Evolutionary conservation across 2,329 filamentous ascomycete genomes (phyloP), one percentile per base, ranked within the genome.

Genomic region (Phialemoniopsis sp.): DNA sequence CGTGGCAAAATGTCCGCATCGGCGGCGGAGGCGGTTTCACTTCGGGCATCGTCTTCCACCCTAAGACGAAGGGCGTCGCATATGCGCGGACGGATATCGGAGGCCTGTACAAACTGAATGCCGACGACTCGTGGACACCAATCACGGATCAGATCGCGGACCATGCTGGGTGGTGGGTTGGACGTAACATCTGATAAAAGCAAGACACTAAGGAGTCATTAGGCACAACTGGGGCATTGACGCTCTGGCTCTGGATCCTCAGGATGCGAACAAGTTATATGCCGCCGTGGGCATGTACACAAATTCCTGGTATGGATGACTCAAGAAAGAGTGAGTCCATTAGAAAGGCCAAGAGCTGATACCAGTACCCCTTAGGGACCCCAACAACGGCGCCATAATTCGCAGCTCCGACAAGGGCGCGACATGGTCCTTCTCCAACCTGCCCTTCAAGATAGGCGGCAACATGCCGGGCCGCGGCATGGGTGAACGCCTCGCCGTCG

Each of bases 401-500:
- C 66, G 69, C 19, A 78, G 72, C 8, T 70, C 64, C 8, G 73
- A 81, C 46, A 62, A 67, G 47, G 77, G 77, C 2, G 57, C 55
- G 4, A 78, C 75, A 1, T 80, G 73, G 71, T 49, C 59, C 2
- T 59, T 64, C 15, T 68, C 71, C 0, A 57, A 60, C 6, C 61
- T 80, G 1, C 64, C 72, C 3, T 80, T 80, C 62, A 80, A 80
- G 52, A 72, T 78, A 34, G 76, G 76, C 8, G 76, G 76, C 1
- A 80, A 80, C 51, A 80, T 79, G 74, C 76, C 76, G 8, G 77
- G 77, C 3, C 68, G 77, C 19, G 77, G 77, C 8, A 72, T 70
- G 55, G 77, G 77, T 13, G 77, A 80, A 52, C 66, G 76, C 13
- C 67, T 80, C 5, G 75, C 73, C 3, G 67, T 80, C 8, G 76